Base-by-base conservation (phyloP, 164 flowering plant genomes). In the Dillenia suffruticosa region DNA sequence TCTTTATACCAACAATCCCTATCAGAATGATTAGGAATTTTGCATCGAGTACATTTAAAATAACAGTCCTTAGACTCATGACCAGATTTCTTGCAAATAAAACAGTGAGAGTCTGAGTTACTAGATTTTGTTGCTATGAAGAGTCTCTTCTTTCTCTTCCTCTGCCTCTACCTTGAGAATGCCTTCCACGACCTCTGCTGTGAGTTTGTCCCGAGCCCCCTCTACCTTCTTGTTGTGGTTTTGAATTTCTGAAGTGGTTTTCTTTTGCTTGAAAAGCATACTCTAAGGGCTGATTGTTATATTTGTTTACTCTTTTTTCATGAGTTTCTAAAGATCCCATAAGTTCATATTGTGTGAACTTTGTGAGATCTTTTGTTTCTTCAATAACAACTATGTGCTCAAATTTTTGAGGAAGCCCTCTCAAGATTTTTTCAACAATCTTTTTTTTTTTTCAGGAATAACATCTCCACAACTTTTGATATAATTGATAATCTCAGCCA, bases 341-440 rank as follows among this genome's bases (percentile, higher is more conserved):
- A 26, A 66, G 58, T 22, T 66, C 70, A 16, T 46, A 48, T 8
- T 51, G 24, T 15, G 50, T 49, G 3, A 62, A 50, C 2, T 11
- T 61, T 14, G 24, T 16, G 9, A 56, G 47, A 46, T 62, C 63
- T 26, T 49, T 65, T n/a, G 57, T 43, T 53, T 65, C 70, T 46
- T 70, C 62, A 8, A 69, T 69, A 26, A 57, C 57, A 8, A 60
- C 68, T 2, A 58, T 59, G 45, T 50, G 52, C 1, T 66, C 70
- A 47, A 57, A 65, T 43, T 61, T 66, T 26, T 62, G 1, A 8
- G 55, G 58, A 8, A 71, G 48, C 43, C 66, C 62, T 50, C 57
- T 57, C 45, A 61, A 26, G 12, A 62, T 50, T 54, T 62, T 66
- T 22, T 66, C 54, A 46, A 62, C 59, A 44, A 50, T 54, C 40